Evolutionary conservation across 352 stramenopile species (phyloP), one percentile per base, ranked within the genome.

Genomic region (Aphanomyces cochlioides): DNA sequence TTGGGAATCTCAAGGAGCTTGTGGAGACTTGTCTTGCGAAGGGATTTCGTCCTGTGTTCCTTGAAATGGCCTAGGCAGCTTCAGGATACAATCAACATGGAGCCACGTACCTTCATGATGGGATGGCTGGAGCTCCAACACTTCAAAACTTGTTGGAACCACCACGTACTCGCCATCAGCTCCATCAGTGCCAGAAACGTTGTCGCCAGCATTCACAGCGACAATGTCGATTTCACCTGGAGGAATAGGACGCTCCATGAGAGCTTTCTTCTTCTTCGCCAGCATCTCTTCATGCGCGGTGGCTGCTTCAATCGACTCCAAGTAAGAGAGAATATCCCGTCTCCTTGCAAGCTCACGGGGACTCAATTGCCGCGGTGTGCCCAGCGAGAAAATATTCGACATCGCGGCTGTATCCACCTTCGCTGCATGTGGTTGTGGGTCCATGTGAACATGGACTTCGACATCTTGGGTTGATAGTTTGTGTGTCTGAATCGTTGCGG

Each of bases 331-430:
- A 39, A 90, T 72, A 47, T 90, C 83, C 21, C 80, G 83, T 15
- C 83, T 71, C 36, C 81, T 57, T 17, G 81, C 76, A 21, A 87
- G 64, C 45, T 90, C 83, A 0, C 80, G 70, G 2, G 56, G 60
- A 34, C 72, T 78, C 47, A 90, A 68, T 43, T 88, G 81, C 5
- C 81, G 77, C 8, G 83, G 83, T 10, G 81, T 90, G 1, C 81
- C 79, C 7, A 89, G 77, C 3, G 77, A 76, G 56, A 90, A 89
- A 17, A 89, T 87, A 56, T 89, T 86, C 10, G 78, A 75, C 5
- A 89, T 61, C 17, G 64, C 39, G n/a, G 64, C 43, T 19, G 34
- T n/a, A 41, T 70, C 64, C 1, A 53, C 17, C 28, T 37, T 61
- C 17, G 54, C 3, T 17, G 63, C 5, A 15, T 4, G 21, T 10